phyloP scores from a whole-genome alignment of 768 basidiomycete species.

The Tylopilus rubrobrunneus region DNA sequence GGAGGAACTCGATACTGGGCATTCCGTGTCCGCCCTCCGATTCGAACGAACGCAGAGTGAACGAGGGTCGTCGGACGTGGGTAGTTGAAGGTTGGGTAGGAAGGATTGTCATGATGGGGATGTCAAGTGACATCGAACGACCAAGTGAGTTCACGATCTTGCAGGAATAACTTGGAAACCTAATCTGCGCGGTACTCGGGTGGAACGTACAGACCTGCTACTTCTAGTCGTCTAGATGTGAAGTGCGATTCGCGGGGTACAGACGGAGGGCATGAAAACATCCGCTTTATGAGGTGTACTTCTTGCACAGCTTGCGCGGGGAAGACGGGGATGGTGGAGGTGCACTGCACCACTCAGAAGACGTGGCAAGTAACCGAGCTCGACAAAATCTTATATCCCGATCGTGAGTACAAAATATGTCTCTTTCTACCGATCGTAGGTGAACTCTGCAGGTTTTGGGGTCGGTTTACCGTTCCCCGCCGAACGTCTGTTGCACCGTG shows the following conservation, averaged over 20 bases:
- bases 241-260: constrained; percentile 2
- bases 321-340: constrained; percentile 7
- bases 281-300: constrained; percentile 1
- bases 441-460: background rate
- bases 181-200: background rate
- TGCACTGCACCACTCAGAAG: constrained; percentile 3
- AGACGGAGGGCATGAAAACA: background rate
- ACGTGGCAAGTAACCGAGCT: background rate
- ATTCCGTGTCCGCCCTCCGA: background rate
- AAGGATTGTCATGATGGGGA: constrained; percentile 13
- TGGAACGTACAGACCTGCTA: background rate
- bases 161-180: background rate
- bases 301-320: constrained; percentile 13
- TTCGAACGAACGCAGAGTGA: background rate
- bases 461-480: constrained; percentile 2
- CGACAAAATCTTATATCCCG: background rate
- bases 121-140: background rate
- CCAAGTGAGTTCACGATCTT: constrained; percentile 11
- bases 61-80: constrained; percentile 4
- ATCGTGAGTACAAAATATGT: constrained; percentile 6
- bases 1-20: background rate
- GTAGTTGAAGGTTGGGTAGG: constrained; percentile 4
- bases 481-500: background rate
- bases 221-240: background rate
- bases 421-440: constrained; percentile 1